These are phyloP conservation scores for Byssoonygena ceratinophila DNA, from an alignment of 2,329 filamentous ascomycete species.

Conservation along the genomic window DNA sequence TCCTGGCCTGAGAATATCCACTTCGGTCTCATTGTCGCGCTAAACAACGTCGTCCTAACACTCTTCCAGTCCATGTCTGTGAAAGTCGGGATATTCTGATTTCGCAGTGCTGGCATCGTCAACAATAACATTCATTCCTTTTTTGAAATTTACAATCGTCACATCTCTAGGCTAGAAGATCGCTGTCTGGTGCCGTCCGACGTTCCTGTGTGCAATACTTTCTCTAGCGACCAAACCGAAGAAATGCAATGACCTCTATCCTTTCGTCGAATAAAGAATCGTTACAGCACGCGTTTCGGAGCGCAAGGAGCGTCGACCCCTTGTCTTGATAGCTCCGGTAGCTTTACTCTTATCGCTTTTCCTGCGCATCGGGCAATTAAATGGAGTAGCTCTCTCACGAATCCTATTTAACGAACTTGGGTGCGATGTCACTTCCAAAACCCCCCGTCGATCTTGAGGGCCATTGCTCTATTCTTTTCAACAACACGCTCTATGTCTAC, in stretches of 20 bases:
- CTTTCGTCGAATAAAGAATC: background rate
- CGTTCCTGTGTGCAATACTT: background rate
- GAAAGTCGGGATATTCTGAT: background rate
- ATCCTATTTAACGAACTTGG: background rate
- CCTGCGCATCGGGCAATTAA: slow-evolving; percentile 8
- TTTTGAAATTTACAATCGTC: background rate
- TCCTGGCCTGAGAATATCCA: slow-evolving; percentile 6
- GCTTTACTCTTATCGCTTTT: background rate
- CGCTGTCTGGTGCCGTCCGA: background rate
- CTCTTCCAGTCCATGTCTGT: background rate
- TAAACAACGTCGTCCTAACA: background rate
- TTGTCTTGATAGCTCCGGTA: background rate
- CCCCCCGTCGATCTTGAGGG: slow-evolving; percentile 60
- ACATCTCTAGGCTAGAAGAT: background rate
- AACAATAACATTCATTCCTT: background rate
- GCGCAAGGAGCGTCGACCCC: background rate
- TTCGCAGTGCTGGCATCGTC: background rate
- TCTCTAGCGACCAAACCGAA: background rate
- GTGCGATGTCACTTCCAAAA: slow-evolving; percentile 58
- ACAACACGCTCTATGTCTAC: slow-evolving; percentile 77
- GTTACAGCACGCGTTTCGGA: background rate
- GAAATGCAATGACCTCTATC: background rate
- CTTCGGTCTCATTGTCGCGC: background rate
- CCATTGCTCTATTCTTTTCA: slow-evolving; percentile 70
- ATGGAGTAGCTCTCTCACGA: slow-evolving; percentile 10